Evolutionary conservation across 768 basidiomycete species (phyloP), one percentile per base, ranked within the genome.

Genomic region (Rhodotorula paludigena): DNA sequence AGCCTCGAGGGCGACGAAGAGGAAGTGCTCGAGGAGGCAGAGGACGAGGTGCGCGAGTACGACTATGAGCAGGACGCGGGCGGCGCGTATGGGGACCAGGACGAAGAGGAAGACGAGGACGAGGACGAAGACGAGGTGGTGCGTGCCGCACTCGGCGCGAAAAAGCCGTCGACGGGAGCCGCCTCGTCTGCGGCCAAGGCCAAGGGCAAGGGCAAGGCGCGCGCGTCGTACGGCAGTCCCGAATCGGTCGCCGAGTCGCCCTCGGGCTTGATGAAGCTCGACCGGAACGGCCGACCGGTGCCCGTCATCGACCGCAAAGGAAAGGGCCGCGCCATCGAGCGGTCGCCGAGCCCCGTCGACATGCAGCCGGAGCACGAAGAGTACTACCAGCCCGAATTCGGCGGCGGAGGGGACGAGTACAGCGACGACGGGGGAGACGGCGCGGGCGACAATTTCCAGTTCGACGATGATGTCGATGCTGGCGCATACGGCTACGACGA

Each of bases 381-480:
- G 38, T 35, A n/a, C 42, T 35, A 65, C 32, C 49, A 65, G 32
- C 60, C 62, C 36, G 60, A 63, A 23, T 57, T 33, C n/a, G 58
- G 64, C 28, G 61, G 55, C 23, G 45, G 57, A 10, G 41, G 41
- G 41, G 20, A 20, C 41, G 41, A 41, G 52, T 41, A 16, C 52
- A 54, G 33, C 10, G 57, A 36, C 25, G 60, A 55, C 23, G 65
- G 53, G 3, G 38, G 39, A n/a, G 39, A 38, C 10, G 38, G 15
- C 3, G 51, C 33, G 2, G 51, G 33, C 18, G 51, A 56, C 8
- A n/a, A 9, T 28, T 39, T 60, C 44, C 52, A 65, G n/a, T 65
- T 39, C 15, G 71, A 49, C 38, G 73, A 69, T 36, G 67, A 65
- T 36, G 64, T 55, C 30, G 60, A 69, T 28, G 60, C 56, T 15